Evolutionary conservation across 2,329 filamentous ascomycete genomes (phyloP).

Genomic region (Ceratocystis variospora): DNA sequence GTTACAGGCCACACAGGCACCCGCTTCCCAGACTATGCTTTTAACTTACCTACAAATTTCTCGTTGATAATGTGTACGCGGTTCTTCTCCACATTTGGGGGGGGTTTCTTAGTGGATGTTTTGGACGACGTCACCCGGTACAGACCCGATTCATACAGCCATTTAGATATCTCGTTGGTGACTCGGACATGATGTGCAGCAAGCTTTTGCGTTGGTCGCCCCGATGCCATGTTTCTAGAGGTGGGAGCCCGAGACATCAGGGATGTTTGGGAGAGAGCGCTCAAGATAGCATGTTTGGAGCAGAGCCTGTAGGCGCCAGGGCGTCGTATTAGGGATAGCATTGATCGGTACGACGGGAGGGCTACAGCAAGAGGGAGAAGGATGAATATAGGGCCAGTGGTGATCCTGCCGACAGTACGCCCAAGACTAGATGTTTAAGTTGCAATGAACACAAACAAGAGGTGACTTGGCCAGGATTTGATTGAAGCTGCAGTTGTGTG

Average conservation of each 20-base stretch:
- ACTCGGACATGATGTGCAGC: background rate
- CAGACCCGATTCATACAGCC: constrained; percentile 14
- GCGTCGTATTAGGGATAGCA: constrained; percentile 8
- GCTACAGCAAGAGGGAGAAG: background rate
- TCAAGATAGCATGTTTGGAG: background rate
- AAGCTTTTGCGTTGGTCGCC: background rate
- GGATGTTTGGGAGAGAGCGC: background rate
- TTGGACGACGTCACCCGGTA: constrained; percentile 7
- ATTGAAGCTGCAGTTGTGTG: background rate
- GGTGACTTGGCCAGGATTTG: background rate
- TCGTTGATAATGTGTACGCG: constrained; percentile 42
- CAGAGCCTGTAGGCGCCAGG: constrained; percentile 1
- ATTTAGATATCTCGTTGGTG: background rate
- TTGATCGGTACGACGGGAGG: background rate
- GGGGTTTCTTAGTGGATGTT: background rate
- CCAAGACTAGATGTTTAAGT: too few species aligned
- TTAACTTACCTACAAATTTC: constrained; percentile 34
- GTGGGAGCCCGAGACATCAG: too few species aligned
- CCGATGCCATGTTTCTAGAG: background rate
- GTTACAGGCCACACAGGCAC: background rate
- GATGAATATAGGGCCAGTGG: background rate
- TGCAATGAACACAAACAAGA: background rate
- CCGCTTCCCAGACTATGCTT: background rate
- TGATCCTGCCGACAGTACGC: too few species aligned
- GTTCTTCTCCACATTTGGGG: constrained; percentile 15